Conservation (phyloP, 2,329 filamentous ascomycete species). For the Sporothrix luriei region DNA sequence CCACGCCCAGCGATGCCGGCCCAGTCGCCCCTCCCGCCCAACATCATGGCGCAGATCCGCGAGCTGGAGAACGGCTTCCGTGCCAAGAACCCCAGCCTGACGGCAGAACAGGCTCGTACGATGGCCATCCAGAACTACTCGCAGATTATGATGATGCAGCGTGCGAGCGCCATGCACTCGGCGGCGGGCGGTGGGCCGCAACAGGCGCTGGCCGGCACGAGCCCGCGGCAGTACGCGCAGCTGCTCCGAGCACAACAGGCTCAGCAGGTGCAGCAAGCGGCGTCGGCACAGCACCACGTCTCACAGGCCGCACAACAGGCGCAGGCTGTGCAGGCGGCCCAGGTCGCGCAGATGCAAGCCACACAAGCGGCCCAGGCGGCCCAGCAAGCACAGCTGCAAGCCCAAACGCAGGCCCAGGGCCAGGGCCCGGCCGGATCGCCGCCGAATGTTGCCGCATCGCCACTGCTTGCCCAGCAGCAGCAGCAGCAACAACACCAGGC, state of each 20-base stretch:
- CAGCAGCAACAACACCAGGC: constrained; percentile 27
- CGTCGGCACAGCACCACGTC: constrained; percentile 27
- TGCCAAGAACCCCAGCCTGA: constrained; percentile 54
- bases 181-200: constrained; percentile 56
- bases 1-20: constrained; percentile 46
- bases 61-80: constrained; percentile 57
- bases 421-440: not conserved
- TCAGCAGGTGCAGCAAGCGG: constrained; percentile 48
- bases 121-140: constrained; percentile 56
- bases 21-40: constrained; percentile 51
- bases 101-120: constrained; percentile 54
- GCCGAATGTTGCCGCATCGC: not conserved
- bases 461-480: constrained; percentile 24
- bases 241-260: constrained; percentile 59
- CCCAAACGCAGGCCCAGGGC: not conserved
- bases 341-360: constrained; percentile 49
- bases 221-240: constrained; percentile 63
- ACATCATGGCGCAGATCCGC: constrained; percentile 53
- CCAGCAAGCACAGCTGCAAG: constrained; percentile 3
- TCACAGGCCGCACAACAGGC: constrained; percentile 58
- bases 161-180: constrained; percentile 57
- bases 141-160: constrained; percentile 52
- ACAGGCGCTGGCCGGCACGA: constrained; percentile 52
- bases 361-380: constrained; percentile 11
- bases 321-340: constrained; percentile 55